Percentiles rank a stretch among this genome's conserved stretches.
Evolutionary conservation across 108 stramenopile species (phyloP).

Genomic region (Thalassiosira profunda): DNA sequence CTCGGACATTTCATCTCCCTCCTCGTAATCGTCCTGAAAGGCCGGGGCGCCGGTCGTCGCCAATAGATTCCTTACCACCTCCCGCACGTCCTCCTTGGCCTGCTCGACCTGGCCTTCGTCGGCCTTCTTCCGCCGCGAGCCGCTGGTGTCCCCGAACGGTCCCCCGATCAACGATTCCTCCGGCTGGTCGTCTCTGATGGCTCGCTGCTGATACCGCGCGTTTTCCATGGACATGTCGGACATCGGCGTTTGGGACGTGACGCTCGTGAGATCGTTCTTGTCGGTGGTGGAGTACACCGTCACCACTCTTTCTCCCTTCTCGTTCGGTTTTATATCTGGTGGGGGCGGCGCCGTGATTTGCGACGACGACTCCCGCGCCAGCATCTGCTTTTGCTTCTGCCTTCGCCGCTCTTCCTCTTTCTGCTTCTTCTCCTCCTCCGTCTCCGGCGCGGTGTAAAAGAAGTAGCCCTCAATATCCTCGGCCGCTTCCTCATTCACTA

Average conservation of each 20-base stretch:
- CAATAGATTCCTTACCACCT: slow-evolving; percentile 66
- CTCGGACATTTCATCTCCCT: slow-evolving; percentile 1
- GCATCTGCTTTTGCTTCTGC: slow-evolving; percentile 17
- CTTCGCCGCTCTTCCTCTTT: slow-evolving; percentile 14
- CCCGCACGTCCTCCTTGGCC: slow-evolving; percentile 67
- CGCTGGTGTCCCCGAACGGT: slow-evolving; percentile 44
- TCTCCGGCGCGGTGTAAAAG: slow-evolving; percentile 43
- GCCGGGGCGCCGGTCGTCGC: slow-evolving; percentile 86
- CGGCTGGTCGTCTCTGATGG: background rate
- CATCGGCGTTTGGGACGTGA: slow-evolving; percentile 21
- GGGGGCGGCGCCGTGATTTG: slow-evolving; percentile 69
- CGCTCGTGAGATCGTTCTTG: slow-evolving; percentile 83
- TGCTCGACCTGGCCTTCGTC: slow-evolving; percentile 57
- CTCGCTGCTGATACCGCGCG: slow-evolving; percentile 19
- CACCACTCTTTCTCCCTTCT: slow-evolving; percentile 83
- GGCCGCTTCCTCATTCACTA: slow-evolving; percentile 56
- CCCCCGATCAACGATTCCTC: slow-evolving; percentile 45
- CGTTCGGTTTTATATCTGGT: slow-evolving; percentile 62
- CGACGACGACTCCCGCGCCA: slow-evolving; percentile 12
- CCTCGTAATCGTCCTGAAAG: slow-evolving; percentile 64
- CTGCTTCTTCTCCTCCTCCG: slow-evolving; percentile 19
- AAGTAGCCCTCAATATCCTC: slow-evolving; percentile 58
- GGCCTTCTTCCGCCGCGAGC: slow-evolving; percentile 34
- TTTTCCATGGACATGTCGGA: slow-evolving; percentile 31
- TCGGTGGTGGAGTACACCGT: slow-evolving; percentile 85